A percentile compares a stretch with the other conserved stretches of the same genome.
phyloP scores from a whole-genome alignment of 805 yeast genomes.

The Pichia occidentalis region DNA sequence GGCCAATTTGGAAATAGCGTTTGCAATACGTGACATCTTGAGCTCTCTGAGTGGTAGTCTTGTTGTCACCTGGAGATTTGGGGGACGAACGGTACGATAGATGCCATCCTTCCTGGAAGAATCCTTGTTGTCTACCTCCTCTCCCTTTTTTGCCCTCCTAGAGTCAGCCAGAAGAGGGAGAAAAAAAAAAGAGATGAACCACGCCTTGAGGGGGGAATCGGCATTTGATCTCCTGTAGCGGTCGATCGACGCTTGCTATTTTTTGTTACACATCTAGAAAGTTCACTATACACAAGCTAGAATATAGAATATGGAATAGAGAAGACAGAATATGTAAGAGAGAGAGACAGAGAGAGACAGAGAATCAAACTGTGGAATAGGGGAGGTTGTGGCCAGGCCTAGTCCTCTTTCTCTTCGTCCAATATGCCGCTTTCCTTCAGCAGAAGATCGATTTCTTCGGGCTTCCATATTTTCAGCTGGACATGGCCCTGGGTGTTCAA shows the following conservation, averaged over 20 bases:
- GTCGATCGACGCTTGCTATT: too few species aligned
- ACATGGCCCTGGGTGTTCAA: conserved; percentile 43
- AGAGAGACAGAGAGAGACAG: too few species aligned
- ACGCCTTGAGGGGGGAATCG: too few species aligned
- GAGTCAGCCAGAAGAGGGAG: too few species aligned
- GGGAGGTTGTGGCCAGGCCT: conserved; percentile 16
- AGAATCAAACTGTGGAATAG: too few species aligned
- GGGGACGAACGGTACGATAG: background rate
- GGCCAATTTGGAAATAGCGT: conserved; percentile 45
- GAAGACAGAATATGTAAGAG: too few species aligned
- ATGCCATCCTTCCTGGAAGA: background rate
- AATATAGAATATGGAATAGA: too few species aligned
- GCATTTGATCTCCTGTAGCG: too few species aligned
- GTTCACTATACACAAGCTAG: too few species aligned
- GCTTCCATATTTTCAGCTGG: conserved; percentile 70
- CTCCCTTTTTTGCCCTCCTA: background rate
- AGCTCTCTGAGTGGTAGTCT: background rate
- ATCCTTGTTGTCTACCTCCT: background rate
- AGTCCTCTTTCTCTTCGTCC: conserved; percentile 42
- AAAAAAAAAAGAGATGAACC: too few species aligned
- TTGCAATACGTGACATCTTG: conserved; percentile 36
- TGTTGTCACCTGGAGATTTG: conserved; percentile 4
- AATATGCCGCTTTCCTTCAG: conserved; percentile 63
- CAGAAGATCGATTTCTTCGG: conserved; percentile 66
- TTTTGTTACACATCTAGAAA: too few species aligned